These are phyloP conservation scores for Starmerella vaccinii DNA, from an alignment of 805 yeast species.

Conservation along the genomic window DNA sequence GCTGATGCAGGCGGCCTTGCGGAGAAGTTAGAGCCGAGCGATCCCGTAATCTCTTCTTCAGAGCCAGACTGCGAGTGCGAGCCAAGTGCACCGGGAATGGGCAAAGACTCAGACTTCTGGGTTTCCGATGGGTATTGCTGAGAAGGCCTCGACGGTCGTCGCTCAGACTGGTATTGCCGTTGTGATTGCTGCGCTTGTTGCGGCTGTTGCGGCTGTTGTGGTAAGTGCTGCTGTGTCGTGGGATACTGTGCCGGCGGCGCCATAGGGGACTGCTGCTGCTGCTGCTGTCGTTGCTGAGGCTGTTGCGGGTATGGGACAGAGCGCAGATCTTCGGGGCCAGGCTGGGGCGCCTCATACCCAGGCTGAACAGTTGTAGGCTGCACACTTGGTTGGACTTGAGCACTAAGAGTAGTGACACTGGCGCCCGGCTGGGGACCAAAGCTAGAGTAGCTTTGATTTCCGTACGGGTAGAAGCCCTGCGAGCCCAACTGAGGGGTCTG, in stretches of 20 bases:
- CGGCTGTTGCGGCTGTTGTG: neutral
- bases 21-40: constrained; percentile 13
- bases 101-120: neutral
- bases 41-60: constrained; percentile 16
- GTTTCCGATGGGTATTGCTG: neutral
- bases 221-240: neutral
- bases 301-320: no score
- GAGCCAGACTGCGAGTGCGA: constrained; percentile 1
- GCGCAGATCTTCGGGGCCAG: no score
- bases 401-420: constrained; percentile 1
- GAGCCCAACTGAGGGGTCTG: neutral
- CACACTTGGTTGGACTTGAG: neutral
- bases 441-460: neutral
- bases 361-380: neutral
- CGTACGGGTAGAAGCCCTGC: neutral
- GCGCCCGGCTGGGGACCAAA: constrained; percentile 1
- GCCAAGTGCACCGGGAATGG: neutral
- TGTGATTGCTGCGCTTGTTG: neutral
- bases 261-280: neutral
- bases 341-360: neutral
- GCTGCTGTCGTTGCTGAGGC: neutral
- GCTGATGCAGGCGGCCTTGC: constrained; percentile 6
- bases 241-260: no score
- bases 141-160: neutral
- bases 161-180: neutral